Evolutionary conservation across 192 early-diverging fungal species (phyloP).

Genomic region (Coemansia sp.): DNA sequence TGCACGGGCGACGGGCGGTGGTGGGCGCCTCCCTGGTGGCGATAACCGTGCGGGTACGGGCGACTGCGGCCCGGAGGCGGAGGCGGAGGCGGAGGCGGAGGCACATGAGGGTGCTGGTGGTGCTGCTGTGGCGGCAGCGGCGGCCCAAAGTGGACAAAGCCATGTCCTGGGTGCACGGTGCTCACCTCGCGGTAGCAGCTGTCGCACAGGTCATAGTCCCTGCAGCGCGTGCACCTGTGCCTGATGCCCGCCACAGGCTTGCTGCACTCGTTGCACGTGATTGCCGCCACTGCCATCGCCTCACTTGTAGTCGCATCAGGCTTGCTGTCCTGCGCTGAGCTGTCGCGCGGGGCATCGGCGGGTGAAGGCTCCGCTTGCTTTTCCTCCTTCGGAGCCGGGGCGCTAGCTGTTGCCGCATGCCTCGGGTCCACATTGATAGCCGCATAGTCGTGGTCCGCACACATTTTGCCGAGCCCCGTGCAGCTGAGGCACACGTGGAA

Average conservation of each 20-base stretch:
- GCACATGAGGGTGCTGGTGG: constrained; percentile 1
- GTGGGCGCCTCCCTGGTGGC: constrained; percentile 4
- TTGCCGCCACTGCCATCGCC: constrained; percentile 2
- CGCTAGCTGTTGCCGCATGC: background rate
- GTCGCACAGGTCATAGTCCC: constrained; percentile 56
- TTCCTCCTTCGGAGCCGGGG: background rate
- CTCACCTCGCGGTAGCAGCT: constrained; percentile 50
- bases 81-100: too few species aligned
- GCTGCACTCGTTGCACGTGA: constrained; percentile 61
- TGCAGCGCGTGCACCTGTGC: constrained; percentile 61
- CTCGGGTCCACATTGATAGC: constrained; percentile 10
- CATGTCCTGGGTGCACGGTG: constrained; percentile 38
- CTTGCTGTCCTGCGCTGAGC: background rate
- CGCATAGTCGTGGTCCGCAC: constrained; percentile 56
- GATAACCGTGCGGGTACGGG: constrained; percentile 3
- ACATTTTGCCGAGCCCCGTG: constrained; percentile 32
- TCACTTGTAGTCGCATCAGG: background rate
- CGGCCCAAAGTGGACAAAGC: constrained; percentile 47
- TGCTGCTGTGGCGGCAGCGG: constrained; percentile 8
- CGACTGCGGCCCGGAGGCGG: too few species aligned
- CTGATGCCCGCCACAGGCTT: constrained; percentile 55
- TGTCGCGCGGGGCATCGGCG: background rate
- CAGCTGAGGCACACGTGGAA: constrained; percentile 37
- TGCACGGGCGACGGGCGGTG: background rate
- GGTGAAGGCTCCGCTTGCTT: background rate